Conservation (phyloP, 2,329 filamentous ascomycete species). For the Didymella sp. region DNA sequence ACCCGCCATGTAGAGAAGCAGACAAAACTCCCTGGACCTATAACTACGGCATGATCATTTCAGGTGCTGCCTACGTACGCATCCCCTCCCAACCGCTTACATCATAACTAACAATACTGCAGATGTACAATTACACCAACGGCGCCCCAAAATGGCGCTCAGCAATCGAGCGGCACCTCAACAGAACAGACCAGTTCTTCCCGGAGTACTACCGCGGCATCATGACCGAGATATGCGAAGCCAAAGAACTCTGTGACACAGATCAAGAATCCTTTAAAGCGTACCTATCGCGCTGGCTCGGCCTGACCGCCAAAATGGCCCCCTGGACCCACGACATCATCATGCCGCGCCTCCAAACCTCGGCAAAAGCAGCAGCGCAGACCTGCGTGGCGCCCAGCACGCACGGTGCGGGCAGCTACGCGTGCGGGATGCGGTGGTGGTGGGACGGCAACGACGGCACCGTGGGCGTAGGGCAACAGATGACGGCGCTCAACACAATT, state of each 20-base stretch:
- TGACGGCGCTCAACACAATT: slow-evolving; percentile 63
- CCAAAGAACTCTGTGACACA: slow-evolving; percentile 50
- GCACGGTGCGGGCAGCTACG: slow-evolving; percentile 41
- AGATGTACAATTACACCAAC: slow-evolving; percentile 52
- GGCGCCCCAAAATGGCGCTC: slow-evolving; percentile 44
- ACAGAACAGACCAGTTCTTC: slow-evolving; percentile 50
- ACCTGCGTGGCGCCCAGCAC: slow-evolving; percentile 58
- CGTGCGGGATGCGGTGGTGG: slow-evolving; percentile 55
- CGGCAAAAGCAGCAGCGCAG: slow-evolving; percentile 62
- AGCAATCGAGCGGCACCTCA: slow-evolving; percentile 42
- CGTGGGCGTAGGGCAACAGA: slow-evolving; percentile 63
- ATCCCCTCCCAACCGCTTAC: too few relatives aligned
- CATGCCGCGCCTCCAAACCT: slow-evolving; percentile 60
- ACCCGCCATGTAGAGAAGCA: slow-evolving; percentile 36
- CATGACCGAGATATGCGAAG: slow-evolving; percentile 56
- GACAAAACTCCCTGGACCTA: slow-evolving; percentile 48
- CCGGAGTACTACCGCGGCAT: slow-evolving; percentile 42
- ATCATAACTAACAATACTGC: slow-evolving; percentile 14
- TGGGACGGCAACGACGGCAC: slow-evolving; percentile 53
- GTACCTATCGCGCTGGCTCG: slow-evolving; percentile 59
- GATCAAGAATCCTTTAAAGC: slow-evolving; percentile 57
- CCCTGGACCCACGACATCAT: slow-evolving; percentile 62
- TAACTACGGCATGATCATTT: slow-evolving; percentile 49
- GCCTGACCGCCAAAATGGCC: slow-evolving; percentile 63
- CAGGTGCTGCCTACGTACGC: slow-evolving; percentile 43